A percentile compares a stretch with the other conserved stretches of the same genome.
Conservation (phyloP, 2,329 filamentous ascomycete genomes). For the Ophiostoma perfectum region DNA sequence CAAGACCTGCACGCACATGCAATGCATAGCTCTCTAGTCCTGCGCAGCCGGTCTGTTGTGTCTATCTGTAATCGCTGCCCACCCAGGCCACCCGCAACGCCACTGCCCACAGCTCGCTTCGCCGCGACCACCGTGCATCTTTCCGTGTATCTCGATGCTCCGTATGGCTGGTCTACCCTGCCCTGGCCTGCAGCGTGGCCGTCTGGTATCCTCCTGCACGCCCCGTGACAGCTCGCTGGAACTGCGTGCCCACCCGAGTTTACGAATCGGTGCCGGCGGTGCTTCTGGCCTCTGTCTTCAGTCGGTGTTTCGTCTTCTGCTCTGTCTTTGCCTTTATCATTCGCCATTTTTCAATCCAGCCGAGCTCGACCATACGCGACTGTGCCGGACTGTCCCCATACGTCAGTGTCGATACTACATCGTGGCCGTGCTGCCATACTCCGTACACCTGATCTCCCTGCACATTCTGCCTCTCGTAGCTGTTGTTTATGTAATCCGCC, state of each 20-base stretch:
- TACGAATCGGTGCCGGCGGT: no score
- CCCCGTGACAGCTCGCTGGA: neutral
- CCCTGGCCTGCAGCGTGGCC: neutral
- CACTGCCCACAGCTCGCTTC: neutral
- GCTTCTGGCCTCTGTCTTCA: no score
- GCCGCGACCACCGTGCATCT: no score
- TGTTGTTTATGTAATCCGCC: neutral
- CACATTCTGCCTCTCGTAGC: neutral
- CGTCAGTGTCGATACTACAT: neutral
- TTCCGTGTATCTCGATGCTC: neutral
- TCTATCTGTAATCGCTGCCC: neutral
- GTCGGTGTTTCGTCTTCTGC: no score
- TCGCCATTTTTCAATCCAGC: neutral
- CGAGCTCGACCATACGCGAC: neutral
- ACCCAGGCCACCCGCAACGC: conserved; percentile 1
- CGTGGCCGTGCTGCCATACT: neutral
- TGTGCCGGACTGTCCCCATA: neutral
- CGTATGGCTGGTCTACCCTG: neutral
- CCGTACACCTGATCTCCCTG: no score
- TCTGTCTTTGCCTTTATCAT: no score
- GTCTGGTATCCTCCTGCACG: neutral
- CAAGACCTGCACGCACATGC: neutral
- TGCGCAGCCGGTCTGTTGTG: neutral
- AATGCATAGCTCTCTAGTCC: neutral
- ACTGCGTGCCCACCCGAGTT: neutral